Percentiles rank a stretch among this genome's conserved stretches.
Evolutionary conservation across 257 asterid genomes (phyloP).

Genomic region (Lithospermum erythrorhizon): DNA sequence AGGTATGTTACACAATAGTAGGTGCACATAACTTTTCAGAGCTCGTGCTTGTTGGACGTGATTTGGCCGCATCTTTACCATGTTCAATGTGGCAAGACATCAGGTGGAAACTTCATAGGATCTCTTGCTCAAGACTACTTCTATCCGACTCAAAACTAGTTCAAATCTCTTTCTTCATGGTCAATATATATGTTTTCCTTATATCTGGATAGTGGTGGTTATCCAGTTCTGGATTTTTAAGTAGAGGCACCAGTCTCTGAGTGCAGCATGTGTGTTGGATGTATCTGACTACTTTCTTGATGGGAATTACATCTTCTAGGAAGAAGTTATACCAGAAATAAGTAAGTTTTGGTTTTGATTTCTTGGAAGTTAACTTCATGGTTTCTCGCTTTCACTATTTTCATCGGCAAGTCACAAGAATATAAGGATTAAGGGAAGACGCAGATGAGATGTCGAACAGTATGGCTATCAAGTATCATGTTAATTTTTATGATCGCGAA

Average conservation of each 20-base stretch:
- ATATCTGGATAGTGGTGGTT: no score
- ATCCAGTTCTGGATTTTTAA: not conserved
- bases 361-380: not conserved
- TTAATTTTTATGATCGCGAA: not conserved
- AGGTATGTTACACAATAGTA: constrained; percentile 4
- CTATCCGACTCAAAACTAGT: not conserved
- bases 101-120: not conserved
- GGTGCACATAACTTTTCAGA: no score
- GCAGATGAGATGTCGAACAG: not conserved
- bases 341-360: not conserved
- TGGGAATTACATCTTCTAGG: not conserved
- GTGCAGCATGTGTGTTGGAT: no score
- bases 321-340: not conserved
- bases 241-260: no score
- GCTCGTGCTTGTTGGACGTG: no score
- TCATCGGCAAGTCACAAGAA: not conserved
- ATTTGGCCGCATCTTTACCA: no score
- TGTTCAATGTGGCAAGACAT: no score
- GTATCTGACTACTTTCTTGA: not conserved
- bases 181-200: no score
- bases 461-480: not conserved
- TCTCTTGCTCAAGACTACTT: not conserved
- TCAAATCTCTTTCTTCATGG: not conserved
- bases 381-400: not conserved
- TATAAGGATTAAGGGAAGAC: not conserved